Evolutionary conservation across 179 eudicot genomes (phyloP).

Genomic region (Dionaea muscipula): DNA sequence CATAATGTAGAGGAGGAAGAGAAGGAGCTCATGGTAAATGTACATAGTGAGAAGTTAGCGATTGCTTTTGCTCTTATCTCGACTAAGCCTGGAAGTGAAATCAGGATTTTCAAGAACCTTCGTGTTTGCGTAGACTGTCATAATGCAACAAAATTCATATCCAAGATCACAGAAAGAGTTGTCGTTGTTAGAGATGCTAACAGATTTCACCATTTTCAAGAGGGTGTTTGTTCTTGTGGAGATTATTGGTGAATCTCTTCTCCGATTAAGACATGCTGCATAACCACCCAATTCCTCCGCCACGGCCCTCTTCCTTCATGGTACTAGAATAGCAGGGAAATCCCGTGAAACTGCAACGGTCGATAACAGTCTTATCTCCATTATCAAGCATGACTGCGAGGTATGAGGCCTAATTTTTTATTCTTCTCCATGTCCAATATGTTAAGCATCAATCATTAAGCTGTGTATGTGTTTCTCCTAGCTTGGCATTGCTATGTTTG

Average conservation of each 20-base stretch:
- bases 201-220: slow-evolving; percentile 83
- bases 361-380: too few species aligned
- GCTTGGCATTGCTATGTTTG: too few species aligned
- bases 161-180: slow-evolving; percentile 51
- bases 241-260: slow-evolving; percentile 66
- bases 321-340: too few species aligned
- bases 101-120: slow-evolving; percentile 83
- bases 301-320: too few species aligned
- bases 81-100: slow-evolving; percentile 63
- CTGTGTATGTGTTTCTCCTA: too few species aligned
- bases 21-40: slow-evolving; percentile 77
- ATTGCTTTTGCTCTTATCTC: slow-evolving; percentile 78
- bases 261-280: too few species aligned
- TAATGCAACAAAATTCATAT: slow-evolving; percentile 73
- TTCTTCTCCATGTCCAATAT: too few species aligned
- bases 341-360: too few species aligned
- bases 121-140: slow-evolving; percentile 94
- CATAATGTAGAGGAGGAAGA: slow-evolving; percentile 97
- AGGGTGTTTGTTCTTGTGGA: slow-evolving; percentile 76
- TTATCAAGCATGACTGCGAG: too few species aligned
- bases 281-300: too few species aligned
- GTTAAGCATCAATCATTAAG: too few species aligned
- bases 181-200: slow-evolving; percentile 89
- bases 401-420: too few species aligned
- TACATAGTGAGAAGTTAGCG: slow-evolving; percentile 89